Percentiles rank a stretch among this genome's conserved stretches.
Evolutionary conservation across 1,284 basidiomycete species (phyloP).

Genomic region (Rhodotorula glutinis): DNA sequence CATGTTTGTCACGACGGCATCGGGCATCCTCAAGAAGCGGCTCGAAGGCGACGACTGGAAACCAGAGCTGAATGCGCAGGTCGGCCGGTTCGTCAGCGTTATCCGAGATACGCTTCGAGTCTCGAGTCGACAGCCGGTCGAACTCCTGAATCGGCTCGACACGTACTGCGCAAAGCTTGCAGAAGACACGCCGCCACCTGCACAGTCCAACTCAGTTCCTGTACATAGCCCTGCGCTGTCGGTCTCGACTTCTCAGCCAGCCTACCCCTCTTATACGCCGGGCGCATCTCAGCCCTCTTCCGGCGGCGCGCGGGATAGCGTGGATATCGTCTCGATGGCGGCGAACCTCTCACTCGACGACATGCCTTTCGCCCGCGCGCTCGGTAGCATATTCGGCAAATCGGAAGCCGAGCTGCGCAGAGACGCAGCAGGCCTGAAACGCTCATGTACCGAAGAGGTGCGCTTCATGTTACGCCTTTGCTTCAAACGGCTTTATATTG

Average conservation of each 20-base stretch:
- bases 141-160: slow-evolving; percentile 75
- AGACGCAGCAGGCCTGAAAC: slow-evolving; percentile 68
- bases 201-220: neutral
- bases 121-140: slow-evolving; percentile 57
- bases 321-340: slow-evolving; percentile 9
- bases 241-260: slow-evolving; percentile 10
- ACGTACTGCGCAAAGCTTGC: slow-evolving; percentile 72
- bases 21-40: slow-evolving; percentile 51
- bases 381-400: slow-evolving; percentile 72
- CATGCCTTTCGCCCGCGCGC: slow-evolving; percentile 70
- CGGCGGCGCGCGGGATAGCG: neutral
- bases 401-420: slow-evolving; percentile 64
- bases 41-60: slow-evolving; percentile 82
- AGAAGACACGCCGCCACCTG: neutral
- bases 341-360: slow-evolving; percentile 53
- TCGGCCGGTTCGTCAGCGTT: slow-evolving; percentile 79
- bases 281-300: neutral
- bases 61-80: slow-evolving; percentile 82
- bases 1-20: slow-evolving; percentile 88
- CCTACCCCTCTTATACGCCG: slow-evolving; percentile 25
- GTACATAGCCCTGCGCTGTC: too few species aligned
- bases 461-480: slow-evolving; percentile 32
- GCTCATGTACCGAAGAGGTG: slow-evolving; percentile 76
- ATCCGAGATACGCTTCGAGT: slow-evolving; percentile 68
- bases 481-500: neutral